Evolutionary conservation across 768 basidiomycete genomes (phyloP).

Genomic region (Candolleomyces efflorescens): DNA sequence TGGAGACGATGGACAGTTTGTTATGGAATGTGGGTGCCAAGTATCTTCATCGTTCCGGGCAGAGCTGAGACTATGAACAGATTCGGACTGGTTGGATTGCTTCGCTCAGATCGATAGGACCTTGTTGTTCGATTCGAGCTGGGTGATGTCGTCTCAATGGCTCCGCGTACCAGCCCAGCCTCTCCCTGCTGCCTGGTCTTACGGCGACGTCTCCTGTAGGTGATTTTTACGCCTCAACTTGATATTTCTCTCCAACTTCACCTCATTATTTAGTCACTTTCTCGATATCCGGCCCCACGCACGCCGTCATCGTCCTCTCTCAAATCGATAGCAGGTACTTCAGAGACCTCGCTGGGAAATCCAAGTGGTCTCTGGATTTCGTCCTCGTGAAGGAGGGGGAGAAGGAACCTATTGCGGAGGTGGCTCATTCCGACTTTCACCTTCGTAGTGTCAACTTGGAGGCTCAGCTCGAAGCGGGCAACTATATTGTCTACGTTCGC

Average conservation of each 20-base stretch:
- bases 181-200: conserved; percentile 46
- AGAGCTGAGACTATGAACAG: conserved; percentile 19
- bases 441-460: conserved; percentile 40
- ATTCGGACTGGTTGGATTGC: conserved; percentile 38
- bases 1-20: conserved; percentile 46
- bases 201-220: conserved; percentile 53
- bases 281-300: conserved; percentile 33
- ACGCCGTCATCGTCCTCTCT: conserved; percentile 48
- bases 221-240: not conserved
- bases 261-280: conserved; percentile 37
- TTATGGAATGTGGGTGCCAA: conserved; percentile 40
- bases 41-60: too few relatives aligned
- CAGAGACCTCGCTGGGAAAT: conserved; percentile 39
- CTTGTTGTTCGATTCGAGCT: conserved; percentile 42
- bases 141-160: conserved; percentile 48
- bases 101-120: conserved; percentile 43
- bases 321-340: conserved; percentile 50
- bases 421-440: conserved; percentile 31
- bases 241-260: not conserved
- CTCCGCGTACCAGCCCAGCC: conserved; percentile 39
- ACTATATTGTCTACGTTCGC: conserved; percentile 42
- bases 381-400: conserved; percentile 44
- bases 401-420: conserved; percentile 32
- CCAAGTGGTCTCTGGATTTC: conserved; percentile 48
- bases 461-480: conserved; percentile 35